A percentile compares a stretch with the other conserved stretches of the same genome.
These are phyloP conservation scores for Apiospora aurea DNA, from an alignment of 2,329 filamentous ascomycete species.

Conservation along the genomic window DNA sequence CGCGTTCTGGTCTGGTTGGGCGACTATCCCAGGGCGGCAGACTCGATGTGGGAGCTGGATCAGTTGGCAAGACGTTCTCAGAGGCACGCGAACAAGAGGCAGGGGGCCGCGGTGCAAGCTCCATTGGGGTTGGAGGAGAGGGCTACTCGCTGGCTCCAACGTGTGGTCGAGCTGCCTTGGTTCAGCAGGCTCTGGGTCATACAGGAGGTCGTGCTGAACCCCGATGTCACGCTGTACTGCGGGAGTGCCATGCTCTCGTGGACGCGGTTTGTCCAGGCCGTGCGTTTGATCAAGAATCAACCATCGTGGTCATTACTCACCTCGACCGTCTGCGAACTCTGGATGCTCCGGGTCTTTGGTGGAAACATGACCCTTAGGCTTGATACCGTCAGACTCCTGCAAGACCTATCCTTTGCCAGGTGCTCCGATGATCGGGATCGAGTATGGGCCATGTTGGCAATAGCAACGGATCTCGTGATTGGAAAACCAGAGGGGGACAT, in stretches of 20 bases:
- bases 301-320: not conserved
- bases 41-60: not conserved
- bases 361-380: not conserved
- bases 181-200: not conserved
- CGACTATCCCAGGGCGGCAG: not conserved
- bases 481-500: fast-evolving
- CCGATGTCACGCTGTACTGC: not conserved
- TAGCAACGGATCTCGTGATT: not conserved
- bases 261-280: not conserved
- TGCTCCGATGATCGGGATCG: not conserved
- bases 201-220: not conserved
- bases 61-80: not conserved
- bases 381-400: not conserved
- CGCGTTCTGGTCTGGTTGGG: not conserved
- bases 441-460: not conserved
- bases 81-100: too few relatives aligned
- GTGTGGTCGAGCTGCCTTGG: not conserved
- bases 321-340: not conserved
- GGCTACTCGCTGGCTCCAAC: not conserved
- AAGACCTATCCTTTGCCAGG: not conserved
- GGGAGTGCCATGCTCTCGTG: not conserved
- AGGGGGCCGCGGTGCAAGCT: too few relatives aligned
- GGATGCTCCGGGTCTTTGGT: not conserved
- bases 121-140: too few relatives aligned
- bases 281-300: not conserved